Conservation (phyloP, 2,329 filamentous ascomycete species). For the Penicillium fuscoglaucum region DNA sequence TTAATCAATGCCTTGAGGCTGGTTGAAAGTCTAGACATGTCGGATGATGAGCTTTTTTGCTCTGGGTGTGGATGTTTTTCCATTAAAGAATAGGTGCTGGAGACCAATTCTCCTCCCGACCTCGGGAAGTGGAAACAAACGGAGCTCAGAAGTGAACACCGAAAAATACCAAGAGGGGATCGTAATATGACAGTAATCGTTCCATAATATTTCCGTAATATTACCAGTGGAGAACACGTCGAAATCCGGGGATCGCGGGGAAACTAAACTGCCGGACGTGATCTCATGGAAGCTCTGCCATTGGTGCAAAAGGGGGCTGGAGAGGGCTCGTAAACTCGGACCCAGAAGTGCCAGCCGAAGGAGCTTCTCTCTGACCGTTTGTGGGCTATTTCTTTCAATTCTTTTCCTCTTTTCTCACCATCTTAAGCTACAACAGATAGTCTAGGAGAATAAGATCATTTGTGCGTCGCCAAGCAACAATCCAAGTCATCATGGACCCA, state of each 20-base stretch:
- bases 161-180: not conserved
- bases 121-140: not conserved
- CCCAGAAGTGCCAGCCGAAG: constrained; percentile 8
- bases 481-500: constrained; percentile 20
- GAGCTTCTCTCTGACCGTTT: not conserved
- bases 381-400: not conserved
- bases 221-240: not conserved
- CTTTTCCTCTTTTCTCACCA: not conserved
- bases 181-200: not conserved
- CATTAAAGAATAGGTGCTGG: constrained; percentile 2
- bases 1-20: constrained; percentile 73
- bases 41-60: constrained; percentile 10
- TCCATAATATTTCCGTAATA: not conserved
- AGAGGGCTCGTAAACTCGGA: not conserved
- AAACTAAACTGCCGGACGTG: not conserved
- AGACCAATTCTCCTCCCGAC: constrained; percentile 6
- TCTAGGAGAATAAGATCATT: not conserved
- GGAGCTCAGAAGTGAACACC: constrained; percentile 14
- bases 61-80: not conserved
- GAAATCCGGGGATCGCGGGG: constrained; percentile 17
- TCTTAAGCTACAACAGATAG: not conserved
- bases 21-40: constrained; percentile 72
- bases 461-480: constrained; percentile 2
- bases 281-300: not conserved
- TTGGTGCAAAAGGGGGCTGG: not conserved